phyloP scores from a whole-genome alignment of 805 yeast species.

The Candida coleopterorum region DNA sequence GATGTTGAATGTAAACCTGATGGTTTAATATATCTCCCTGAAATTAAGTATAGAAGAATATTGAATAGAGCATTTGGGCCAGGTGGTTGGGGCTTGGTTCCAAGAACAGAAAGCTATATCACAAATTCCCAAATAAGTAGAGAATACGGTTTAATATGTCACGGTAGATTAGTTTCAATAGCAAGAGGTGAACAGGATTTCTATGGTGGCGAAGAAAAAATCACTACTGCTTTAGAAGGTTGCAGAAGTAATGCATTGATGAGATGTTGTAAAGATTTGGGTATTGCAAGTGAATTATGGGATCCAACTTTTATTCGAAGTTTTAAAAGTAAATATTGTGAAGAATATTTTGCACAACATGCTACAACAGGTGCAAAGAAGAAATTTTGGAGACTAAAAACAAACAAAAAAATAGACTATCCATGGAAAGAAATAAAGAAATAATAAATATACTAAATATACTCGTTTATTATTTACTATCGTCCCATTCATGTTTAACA shows the following conservation, averaged over 20 bases:
- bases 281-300: conserved; percentile 96
- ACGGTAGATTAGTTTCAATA: conserved; percentile 83
- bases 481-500: conserved; percentile 26
- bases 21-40: conserved; percentile 87
- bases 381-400: conserved; percentile 84
- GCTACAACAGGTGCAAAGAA: conserved; percentile 76
- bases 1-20: conserved; percentile 96
- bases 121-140: conserved; percentile 75
- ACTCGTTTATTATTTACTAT: conserved; percentile 4
- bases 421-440: conserved; percentile 55
- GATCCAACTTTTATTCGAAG: conserved; percentile 83
- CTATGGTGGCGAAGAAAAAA: conserved; percentile 72
- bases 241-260: conserved; percentile 94
- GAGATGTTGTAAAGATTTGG: conserved; percentile 97
- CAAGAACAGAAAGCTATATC: conserved; percentile 78
- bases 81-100: conserved; percentile 98
- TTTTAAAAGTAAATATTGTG: conserved; percentile 51
- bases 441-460: neutral
- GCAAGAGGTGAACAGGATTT: conserved; percentile 96
- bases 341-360: conserved; percentile 82
- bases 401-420: conserved; percentile 75
- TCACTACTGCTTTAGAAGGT: conserved; percentile 96
- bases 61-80: conserved; percentile 93
- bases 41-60: conserved; percentile 88
- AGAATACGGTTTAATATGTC: conserved; percentile 83